Conservation (phyloP, 192 early-diverging fungal genomes). For the Obelidium mucronatum region DNA sequence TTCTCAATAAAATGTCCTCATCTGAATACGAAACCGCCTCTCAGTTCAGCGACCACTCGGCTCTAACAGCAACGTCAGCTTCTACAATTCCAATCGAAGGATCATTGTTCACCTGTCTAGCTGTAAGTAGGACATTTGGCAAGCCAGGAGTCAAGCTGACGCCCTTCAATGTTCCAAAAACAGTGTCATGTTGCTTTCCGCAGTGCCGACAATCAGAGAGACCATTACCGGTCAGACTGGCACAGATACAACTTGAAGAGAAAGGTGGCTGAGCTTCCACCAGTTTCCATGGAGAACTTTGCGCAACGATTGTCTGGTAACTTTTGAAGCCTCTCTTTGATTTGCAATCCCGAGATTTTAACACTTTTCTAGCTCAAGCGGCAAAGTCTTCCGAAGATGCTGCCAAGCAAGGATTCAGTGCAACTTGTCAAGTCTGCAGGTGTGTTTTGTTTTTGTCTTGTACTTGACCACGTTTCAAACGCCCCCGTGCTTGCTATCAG, state of each 20-base stretch:
- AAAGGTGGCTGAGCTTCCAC: slow-evolving; percentile 90
- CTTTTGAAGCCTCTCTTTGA: background rate
- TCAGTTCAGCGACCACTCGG: slow-evolving; percentile 50
- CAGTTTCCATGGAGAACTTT: slow-evolving; percentile 85
- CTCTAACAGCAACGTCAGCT: slow-evolving; percentile 33
- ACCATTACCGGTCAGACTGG: slow-evolving; percentile 97
- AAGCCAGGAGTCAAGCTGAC: background rate
- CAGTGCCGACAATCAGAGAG: slow-evolving; percentile 86
- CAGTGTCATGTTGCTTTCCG: slow-evolving; percentile 93
- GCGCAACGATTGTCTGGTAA: slow-evolving; percentile 67
- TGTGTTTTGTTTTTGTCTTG: slow-evolving; percentile 6
- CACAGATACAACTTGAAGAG: slow-evolving; percentile 99
- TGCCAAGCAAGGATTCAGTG: slow-evolving; percentile 7
- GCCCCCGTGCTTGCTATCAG: background rate
- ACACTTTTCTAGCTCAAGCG: slow-evolving; percentile 9
- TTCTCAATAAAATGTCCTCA: no score
- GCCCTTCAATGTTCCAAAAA: background rate
- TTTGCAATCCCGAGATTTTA: background rate
- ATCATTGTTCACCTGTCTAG: slow-evolving; percentile 53
- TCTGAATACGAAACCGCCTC: slow-evolving; percentile 51
- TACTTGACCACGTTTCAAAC: background rate
- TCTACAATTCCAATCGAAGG: slow-evolving; percentile 13
- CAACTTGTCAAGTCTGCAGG: slow-evolving; percentile 34
- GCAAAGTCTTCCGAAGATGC: slow-evolving; percentile 30
- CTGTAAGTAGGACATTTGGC: slow-evolving; percentile 32